Evolutionary conservation across 495 filamentous ascomycete species (phyloP), one percentile per base, ranked within the genome.

Genomic region (Ascodesmis nigricans): DNA sequence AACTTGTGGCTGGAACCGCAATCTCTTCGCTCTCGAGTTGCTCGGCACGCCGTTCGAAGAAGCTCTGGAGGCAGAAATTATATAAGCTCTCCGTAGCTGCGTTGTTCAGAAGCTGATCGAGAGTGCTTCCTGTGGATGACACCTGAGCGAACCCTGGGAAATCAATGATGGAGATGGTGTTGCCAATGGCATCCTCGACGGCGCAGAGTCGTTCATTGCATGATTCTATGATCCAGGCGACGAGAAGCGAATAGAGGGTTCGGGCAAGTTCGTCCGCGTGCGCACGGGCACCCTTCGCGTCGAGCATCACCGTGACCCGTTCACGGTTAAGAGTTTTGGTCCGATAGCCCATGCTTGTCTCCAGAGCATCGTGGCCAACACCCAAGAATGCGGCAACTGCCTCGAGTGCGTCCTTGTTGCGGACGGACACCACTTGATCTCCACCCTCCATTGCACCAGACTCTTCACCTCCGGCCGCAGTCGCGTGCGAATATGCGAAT

Each of bases 361-460:
- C 81, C 22, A 97, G 62, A 39, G 90, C 76, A 17, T 72, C 62
- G 5, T 71, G 64, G 41, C 67, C 67, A 21, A 93, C 69, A 5
- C 87, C 84, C 2, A 95, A 61, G 63, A 97, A 95, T 11, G 83
- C 81, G 18, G 87, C 84, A 36, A 97, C 63, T 26, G 80, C 78
- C 10, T 59, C 65, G 10, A 95, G 58, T 1, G 80, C 77, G 41
- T 95, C 84, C 57, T 82, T 91, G 54, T 97, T 97, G 56, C 73
- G 79, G 7, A 93, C 82, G 4, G 73, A 64, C 0, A 90, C 93
- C 6, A 78, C 58, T 1, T 61, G 76, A 49, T 91, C 77, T 15
- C 75, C 79, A 34, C 87, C 87, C 54, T 97, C 87, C 53, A 91
- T 84, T 11, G 87, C 87, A 33, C 84, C 84, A 48, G 84, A 93